Percentiles rank a stretch among this genome's conserved stretches.
These are phyloP conservation scores for Pyrenochaeta sp. DNA, from an alignment of 2,329 filamentous ascomycete species.

Conservation along the genomic window DNA sequence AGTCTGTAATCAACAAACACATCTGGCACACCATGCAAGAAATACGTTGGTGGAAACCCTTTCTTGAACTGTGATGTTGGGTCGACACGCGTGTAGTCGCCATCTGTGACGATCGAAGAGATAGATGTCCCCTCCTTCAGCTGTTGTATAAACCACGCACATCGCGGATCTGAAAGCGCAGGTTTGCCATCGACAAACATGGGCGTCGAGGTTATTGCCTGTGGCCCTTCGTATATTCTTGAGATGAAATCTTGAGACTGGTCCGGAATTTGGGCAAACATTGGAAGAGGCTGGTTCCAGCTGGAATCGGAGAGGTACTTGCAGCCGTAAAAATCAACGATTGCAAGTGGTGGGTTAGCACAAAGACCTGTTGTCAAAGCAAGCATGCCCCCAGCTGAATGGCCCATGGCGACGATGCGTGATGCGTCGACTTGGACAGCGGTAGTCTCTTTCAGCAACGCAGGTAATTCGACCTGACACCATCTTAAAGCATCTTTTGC, in stretches of 20 bases:
- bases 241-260: not conserved
- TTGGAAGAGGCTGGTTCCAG: slow-evolving; percentile 1
- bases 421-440: not conserved
- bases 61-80: not conserved
- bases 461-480: not conserved
- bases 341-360: slow-evolving; percentile 6
- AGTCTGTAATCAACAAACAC: slow-evolving; percentile 3
- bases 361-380: slow-evolving; percentile 9
- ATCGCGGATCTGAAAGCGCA: slow-evolving; percentile 4
- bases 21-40: slow-evolving; percentile 3
- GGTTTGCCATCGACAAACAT: slow-evolving; percentile 8
- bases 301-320: slow-evolving; percentile 2
- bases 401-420: slow-evolving; percentile 5
- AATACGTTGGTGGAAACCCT: slow-evolving; percentile 6
- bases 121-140: slow-evolving; percentile 8
- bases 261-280: slow-evolving; percentile 1
- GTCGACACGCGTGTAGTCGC: slow-evolving; percentile 1
- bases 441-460: not conserved
- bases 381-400: slow-evolving; percentile 8
- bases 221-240: slow-evolving; percentile 2
- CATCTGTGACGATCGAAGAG: slow-evolving; percentile 1
- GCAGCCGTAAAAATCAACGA: slow-evolving; percentile 11
- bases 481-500: slow-evolving; percentile 3
- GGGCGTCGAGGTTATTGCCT: not conserved
- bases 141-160: slow-evolving; percentile 10